Conservation (phyloP, 169 alveolate species). For the Eimeria necatrix region DNA sequence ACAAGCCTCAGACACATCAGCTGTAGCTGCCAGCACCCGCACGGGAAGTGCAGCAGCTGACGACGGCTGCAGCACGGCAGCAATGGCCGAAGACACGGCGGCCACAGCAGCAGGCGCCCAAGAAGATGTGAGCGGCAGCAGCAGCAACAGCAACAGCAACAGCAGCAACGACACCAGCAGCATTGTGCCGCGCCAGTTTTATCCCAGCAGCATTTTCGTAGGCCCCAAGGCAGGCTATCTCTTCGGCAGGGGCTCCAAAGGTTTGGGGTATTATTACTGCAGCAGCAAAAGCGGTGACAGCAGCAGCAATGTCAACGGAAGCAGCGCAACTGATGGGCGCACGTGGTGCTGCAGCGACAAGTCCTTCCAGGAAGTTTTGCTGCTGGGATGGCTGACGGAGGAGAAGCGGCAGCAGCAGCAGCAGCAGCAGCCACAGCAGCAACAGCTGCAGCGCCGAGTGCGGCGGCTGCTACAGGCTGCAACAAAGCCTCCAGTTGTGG, state of each 20-base stretch:
- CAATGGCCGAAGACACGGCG: slow-evolving; percentile 42
- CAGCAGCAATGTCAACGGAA: neutral
- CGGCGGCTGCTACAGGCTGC: slow-evolving; percentile 73
- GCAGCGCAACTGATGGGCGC: neutral
- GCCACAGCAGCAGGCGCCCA: slow-evolving; percentile 40
- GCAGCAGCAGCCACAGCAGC: slow-evolving; percentile 61
- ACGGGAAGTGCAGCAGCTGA: too few species aligned
- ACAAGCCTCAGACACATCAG: neutral
- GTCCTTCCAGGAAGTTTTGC: slow-evolving; percentile 57
- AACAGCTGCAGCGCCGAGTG: slow-evolving; percentile 64
- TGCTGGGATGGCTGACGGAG: slow-evolving; percentile 73
- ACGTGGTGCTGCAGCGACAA: slow-evolving; percentile 52
- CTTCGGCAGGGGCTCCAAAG: slow-evolving; percentile 55
- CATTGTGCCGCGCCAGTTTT: slow-evolving; percentile 44
- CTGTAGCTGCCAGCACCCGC: neutral
- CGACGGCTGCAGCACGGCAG: slow-evolving; percentile 29
- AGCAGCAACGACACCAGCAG: slow-evolving; percentile 66
- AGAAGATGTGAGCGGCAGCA: neutral
- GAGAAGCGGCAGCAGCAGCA: slow-evolving; percentile 63
- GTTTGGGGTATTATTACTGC: slow-evolving; percentile 73
- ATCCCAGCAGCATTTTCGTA: slow-evolving; percentile 71
- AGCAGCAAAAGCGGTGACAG: neutral
- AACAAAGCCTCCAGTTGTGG: slow-evolving; percentile 54
- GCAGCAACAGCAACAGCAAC: slow-evolving; percentile 17
- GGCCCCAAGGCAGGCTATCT: slow-evolving; percentile 72